Base-by-base conservation (phyloP, 1,284 basidiomycete genomes). In the Ustilago nuda region DNA sequence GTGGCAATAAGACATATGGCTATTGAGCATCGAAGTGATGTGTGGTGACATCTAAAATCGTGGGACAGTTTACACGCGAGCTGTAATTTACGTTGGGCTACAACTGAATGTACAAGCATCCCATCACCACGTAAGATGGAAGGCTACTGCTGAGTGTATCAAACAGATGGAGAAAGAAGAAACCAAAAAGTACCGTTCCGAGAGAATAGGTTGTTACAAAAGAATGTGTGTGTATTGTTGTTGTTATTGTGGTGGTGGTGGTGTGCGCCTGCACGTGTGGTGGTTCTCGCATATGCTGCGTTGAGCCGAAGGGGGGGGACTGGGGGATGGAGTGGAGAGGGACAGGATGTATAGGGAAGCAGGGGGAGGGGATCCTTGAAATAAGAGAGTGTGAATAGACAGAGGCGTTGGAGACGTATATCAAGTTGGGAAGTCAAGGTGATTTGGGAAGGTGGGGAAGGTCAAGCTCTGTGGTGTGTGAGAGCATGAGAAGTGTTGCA, bases 41-140 rank as follows among this genome's bases (percentile, higher is more conserved):
- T 23, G 23, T 23, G 23, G 23, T 23, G 23, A 23, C 23, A 23
- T 2, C 23, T 23, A 2, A 23, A 23, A 23, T 23, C 3, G 23
- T 2, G 23, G 23, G 23, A 23, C 23, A 23, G 23, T 23, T 23
- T 23, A 23, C 23, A 2, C 23, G 23, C 23, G 23, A 27, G 23
- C 23, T 27, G 23, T 27, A 41, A 56, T 41, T 39, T 46, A 35
- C 33, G 60, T 45, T 45, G 43, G 15, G 50, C 56, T 58, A 58
- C 56, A 58, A 58, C 43, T 65, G 54, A 45, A 65, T 57, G 55
- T 58, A 57, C 50, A 65, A 46, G 27, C 45, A 37, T 13, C 33
- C 30, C 37, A 53, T 32, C 50, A 39, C 30, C 8, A 12, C 7
- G 19, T 41, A 30, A 33, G 33, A 37, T 54, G 52, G 11, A n/a